Evolutionary conservation across 2,329 filamentous ascomycete species (phyloP), one percentile per base, ranked within the genome.

Genomic region (Arthrobotrys sphaeroides): DNA sequence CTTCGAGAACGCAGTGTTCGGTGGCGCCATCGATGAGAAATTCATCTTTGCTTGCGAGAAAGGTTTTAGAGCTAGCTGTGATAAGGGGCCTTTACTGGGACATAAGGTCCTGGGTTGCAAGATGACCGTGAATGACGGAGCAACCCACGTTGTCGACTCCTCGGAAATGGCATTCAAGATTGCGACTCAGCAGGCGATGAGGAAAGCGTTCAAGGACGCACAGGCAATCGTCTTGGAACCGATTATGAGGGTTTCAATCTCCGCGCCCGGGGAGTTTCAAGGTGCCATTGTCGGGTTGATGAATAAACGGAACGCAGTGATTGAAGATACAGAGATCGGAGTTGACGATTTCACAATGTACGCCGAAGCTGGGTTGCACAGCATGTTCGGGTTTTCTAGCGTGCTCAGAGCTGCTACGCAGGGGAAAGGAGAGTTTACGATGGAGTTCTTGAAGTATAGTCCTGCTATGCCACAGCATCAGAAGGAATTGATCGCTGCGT

Each of bases 371-470:
- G 94, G 90, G 82, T 84, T 99, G 82, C 97, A 98, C 83, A 89
- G 90, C 82, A 99, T 99, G 95, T 99, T 99, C 82, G 95, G 95
- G 77, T 98, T 99, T 85, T 94, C 90, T 81, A 92, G 90, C 43
- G 92, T 97, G 84, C 84, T 99, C 79, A 88, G 95, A 80, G 95
- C 95, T 12, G 92, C 94, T 20, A 98, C 94, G 1, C 95, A 99
- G 85, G 95, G 95, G 77, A 99, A 99, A 87, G 95, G 95, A 80
- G 95, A 99, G 85, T 99, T 97, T 82, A 91, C 88, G 80, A 98
- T 99, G 95, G 95, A 99, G 84, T 99, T 99, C 81, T 95, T 91
- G 83, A 95, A 98, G 85, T 99, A 99, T 81, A 89, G 91, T 61
- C 87, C 93, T 60, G 93, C 95, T 73, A 91, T 94, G 55, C 88